Percentiles rank a stretch among this genome's conserved stretches.
These are phyloP conservation scores for Dryas drummondii DNA, from an alignment of 306 rosid species.

Conservation along the genomic window DNA sequence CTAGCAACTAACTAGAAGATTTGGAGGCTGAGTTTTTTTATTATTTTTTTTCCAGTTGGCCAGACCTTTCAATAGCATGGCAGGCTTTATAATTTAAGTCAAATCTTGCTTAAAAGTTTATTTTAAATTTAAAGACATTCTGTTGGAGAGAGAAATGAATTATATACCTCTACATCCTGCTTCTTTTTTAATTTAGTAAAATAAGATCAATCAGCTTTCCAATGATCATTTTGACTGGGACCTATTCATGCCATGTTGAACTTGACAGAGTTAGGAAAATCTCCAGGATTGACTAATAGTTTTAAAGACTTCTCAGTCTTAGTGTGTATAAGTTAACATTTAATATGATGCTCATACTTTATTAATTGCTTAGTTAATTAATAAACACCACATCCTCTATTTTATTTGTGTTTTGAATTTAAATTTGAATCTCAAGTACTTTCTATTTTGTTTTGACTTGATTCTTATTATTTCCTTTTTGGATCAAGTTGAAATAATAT, in stretches of 20 bases:
- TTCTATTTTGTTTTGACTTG: neutral
- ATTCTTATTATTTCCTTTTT: neutral
- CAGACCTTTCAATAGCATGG: neutral
- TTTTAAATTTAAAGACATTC: neutral
- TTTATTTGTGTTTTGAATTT: neutral
- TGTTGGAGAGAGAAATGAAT: neutral
- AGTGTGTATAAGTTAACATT: neutral
- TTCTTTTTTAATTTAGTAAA: conserved; percentile 1
- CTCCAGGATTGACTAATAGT: neutral
- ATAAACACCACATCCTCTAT: neutral
- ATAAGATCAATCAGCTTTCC: conserved; percentile 2
- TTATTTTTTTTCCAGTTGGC: too few relatives aligned
- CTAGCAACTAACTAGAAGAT: neutral
- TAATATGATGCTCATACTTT: neutral
- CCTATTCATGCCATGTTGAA: conserved; percentile 1
- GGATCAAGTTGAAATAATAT: neutral
- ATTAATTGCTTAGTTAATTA: neutral
- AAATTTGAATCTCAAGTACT: neutral
- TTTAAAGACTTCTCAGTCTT: neutral
- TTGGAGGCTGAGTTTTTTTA: neutral
- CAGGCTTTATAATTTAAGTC: neutral
- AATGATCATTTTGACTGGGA: neutral
- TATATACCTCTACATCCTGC: neutral
- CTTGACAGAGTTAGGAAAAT: neutral
- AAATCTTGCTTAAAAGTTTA: neutral